phyloP scores from a whole-genome alignment of 306 rosid species.

The Geum urbanum region DNA sequence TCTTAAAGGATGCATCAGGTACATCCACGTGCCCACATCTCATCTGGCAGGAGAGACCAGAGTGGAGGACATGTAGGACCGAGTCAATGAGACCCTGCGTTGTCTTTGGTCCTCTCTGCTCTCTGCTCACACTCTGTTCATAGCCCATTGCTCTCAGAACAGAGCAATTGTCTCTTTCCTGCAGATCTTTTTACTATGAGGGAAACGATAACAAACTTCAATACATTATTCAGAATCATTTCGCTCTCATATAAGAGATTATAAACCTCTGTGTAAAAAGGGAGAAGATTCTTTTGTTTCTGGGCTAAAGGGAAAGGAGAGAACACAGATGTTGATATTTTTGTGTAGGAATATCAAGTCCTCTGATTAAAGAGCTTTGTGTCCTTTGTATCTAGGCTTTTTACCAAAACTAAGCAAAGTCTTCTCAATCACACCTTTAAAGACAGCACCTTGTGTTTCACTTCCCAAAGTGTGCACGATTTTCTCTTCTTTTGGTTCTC shows the following conservation, averaged over 20 bases:
- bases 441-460: neutral
- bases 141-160: neutral
- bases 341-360: conserved; percentile 7
- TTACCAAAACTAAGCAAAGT: neutral
- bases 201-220: neutral
- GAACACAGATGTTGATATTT: neutral
- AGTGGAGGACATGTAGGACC: conserved; percentile 5
- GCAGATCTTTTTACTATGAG: neutral
- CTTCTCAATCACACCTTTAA: neutral
- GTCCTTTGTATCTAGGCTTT: neutral
- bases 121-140: no score
- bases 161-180: conserved; percentile 8
- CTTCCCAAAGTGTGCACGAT: conserved; percentile 12
- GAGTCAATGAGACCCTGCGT: neutral
- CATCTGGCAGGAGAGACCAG: neutral
- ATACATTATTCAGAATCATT: neutral
- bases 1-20: neutral
- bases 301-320: neutral
- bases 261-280: neutral
- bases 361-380: conserved; percentile 1
- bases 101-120: neutral
- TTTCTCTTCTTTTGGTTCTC: conserved; percentile 5
- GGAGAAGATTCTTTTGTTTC: neutral
- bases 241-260: neutral
- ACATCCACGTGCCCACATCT: neutral